Conservation (phyloP, 2,329 filamentous ascomycete species). For the Pseudocercospora fijiensis region DNA sequence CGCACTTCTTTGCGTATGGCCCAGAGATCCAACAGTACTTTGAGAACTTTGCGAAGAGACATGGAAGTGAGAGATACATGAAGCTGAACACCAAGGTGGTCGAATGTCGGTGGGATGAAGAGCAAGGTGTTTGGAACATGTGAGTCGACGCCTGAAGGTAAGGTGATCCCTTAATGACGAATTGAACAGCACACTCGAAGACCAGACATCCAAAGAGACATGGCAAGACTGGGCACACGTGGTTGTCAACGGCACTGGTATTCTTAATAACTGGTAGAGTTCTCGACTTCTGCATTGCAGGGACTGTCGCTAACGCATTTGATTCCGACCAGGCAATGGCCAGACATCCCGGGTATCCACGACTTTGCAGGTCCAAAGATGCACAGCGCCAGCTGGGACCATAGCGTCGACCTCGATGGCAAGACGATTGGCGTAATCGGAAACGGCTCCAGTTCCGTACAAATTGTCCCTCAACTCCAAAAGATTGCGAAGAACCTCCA, state of each 20-base stretch:
- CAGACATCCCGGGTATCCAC: slow-evolving; percentile 41
- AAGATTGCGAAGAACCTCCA: neutral
- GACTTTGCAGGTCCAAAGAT: slow-evolving; percentile 42
- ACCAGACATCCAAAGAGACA: slow-evolving; percentile 20
- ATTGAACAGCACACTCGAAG: slow-evolving; percentile 27
- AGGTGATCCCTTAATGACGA: neutral
- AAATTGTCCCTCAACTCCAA: slow-evolving; percentile 43
- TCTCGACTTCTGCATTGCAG: neutral
- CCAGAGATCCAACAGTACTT: slow-evolving; percentile 50
- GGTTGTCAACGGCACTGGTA: neutral
- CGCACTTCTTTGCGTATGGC: slow-evolving; percentile 45
- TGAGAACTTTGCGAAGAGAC: slow-evolving; percentile 44
- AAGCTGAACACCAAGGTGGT: slow-evolving; percentile 46
- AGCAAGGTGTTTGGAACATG: slow-evolving; percentile 40
- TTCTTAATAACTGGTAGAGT: slow-evolving; percentile 40
- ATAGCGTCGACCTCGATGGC: slow-evolving; percentile 33
- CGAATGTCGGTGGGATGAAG: slow-evolving; percentile 45
- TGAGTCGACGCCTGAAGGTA: slow-evolving; percentile 35
- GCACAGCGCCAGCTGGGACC: slow-evolving; percentile 43
- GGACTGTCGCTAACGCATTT: neutral
- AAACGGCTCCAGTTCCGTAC: slow-evolving; percentile 40
- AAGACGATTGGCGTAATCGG: slow-evolving; percentile 43
- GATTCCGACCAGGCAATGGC: slow-evolving; percentile 33
- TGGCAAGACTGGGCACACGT: slow-evolving; percentile 4
- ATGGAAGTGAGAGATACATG: slow-evolving; percentile 45